Evolutionary conservation across 2,329 filamentous ascomycete species (phyloP).

Genomic region (Cordyceps farinosa): DNA sequence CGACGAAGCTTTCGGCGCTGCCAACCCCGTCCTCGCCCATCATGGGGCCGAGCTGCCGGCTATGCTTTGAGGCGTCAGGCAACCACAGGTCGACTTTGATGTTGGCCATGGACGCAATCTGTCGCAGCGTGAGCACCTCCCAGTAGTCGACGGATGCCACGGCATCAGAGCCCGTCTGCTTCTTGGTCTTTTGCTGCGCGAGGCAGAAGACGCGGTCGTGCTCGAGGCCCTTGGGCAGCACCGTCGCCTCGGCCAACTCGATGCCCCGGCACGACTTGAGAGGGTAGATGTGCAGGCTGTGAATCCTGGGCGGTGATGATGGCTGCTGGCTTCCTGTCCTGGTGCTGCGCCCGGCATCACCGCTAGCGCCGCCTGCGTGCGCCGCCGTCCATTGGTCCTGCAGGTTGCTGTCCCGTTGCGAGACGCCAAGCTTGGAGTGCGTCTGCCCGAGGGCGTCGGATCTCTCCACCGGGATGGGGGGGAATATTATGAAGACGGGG

Average conservation of each 20-base stretch:
- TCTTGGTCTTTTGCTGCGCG: constrained; percentile 54
- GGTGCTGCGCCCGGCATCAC: constrained; percentile 18
- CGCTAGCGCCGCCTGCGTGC: too few relatives aligned
- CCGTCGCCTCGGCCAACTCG: constrained; percentile 61
- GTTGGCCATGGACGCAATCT: constrained; percentile 67
- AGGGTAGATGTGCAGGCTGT: constrained; percentile 76
- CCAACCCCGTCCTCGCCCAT: not conserved
- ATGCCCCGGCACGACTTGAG: constrained; percentile 79
- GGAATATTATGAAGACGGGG: constrained; percentile 52
- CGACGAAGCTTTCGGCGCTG: constrained; percentile 43
- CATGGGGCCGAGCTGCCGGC: constrained; percentile 48
- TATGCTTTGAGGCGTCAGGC: constrained; percentile 57
- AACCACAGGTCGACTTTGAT: constrained; percentile 67
- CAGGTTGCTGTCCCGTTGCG: constrained; percentile 37
- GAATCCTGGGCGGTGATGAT: constrained; percentile 30
- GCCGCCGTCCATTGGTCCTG: constrained; percentile 23
- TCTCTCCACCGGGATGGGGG: constrained; percentile 49
- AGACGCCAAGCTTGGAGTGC: constrained; percentile 47
- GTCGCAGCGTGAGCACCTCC: constrained; percentile 68
- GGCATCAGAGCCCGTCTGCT: constrained; percentile 3
- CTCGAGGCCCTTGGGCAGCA: constrained; percentile 67
- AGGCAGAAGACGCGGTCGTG: constrained; percentile 83
- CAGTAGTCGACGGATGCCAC: constrained; percentile 38
- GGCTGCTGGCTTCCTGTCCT: constrained; percentile 19
- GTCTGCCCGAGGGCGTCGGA: constrained; percentile 54